Evolutionary conservation across 2,329 filamentous ascomycete genomes (phyloP).

Genomic region (Neofusicoccum sp.): DNA sequence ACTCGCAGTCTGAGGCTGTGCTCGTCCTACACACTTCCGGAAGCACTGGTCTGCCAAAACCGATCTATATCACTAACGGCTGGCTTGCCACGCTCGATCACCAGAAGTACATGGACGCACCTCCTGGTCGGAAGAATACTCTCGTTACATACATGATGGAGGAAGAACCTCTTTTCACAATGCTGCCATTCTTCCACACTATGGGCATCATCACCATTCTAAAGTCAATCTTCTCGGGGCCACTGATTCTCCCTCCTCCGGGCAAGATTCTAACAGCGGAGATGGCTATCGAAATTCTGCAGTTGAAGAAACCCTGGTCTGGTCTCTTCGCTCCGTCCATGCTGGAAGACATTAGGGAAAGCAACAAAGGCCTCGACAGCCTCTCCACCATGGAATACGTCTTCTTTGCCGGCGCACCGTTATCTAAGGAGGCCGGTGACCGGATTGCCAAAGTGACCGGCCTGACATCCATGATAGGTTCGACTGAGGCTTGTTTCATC

Average conservation of each 20-base stretch:
- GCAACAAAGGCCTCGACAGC: constrained; percentile 24
- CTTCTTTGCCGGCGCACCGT: constrained; percentile 23
- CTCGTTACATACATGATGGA: constrained; percentile 14
- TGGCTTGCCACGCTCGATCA: constrained; percentile 23
- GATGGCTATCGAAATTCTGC: constrained; percentile 21
- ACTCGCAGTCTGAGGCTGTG: constrained; percentile 23
- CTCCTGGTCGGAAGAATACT: constrained; percentile 19
- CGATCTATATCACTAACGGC: constrained; percentile 25
- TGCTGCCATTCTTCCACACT: constrained; percentile 22
- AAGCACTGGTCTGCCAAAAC: constrained; percentile 36
- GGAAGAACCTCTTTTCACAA: constrained; percentile 12
- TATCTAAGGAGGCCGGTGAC: constrained; percentile 22
- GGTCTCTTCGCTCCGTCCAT: constrained; percentile 28
- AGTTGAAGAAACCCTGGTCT: constrained; percentile 21
- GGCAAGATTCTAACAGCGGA: constrained; percentile 19
- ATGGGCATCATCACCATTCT: constrained; percentile 21
- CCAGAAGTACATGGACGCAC: constrained; percentile 21
- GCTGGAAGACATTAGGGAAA: constrained; percentile 27
- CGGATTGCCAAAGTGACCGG: constrained; percentile 24
- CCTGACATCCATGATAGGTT: constrained; percentile 26
- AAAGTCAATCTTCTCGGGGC: constrained; percentile 20
- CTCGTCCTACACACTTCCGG: constrained; percentile 36
- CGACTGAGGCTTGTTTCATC: constrained; percentile 28
- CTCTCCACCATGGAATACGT: constrained; percentile 25
- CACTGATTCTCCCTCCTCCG: constrained; percentile 18